Percentiles rank a stretch among this genome's conserved stretches.
These are phyloP conservation scores for Diplotaxis tenuifolia DNA, from an alignment of 345 rosid genomes.

Conservation along the genomic window DNA sequence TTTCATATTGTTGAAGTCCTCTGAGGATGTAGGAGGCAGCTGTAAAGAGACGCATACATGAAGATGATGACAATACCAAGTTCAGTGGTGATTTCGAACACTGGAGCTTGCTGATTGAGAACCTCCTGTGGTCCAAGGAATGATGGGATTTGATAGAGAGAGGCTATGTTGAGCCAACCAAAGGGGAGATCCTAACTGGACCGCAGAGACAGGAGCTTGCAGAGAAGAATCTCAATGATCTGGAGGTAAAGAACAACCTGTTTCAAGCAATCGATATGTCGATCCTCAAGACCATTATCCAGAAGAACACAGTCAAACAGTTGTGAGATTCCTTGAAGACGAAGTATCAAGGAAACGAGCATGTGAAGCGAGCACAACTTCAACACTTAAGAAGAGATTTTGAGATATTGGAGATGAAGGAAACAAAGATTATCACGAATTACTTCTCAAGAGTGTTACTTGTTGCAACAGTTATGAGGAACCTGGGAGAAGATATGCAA, in stretches of 20 bases:
- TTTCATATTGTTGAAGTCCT: too few species aligned
- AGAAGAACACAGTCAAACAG: background rate
- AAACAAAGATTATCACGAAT: background rate
- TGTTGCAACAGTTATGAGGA: background rate
- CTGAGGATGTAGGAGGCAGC: too few species aligned
- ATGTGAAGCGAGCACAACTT: background rate
- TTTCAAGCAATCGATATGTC: background rate
- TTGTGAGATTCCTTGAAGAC: background rate
- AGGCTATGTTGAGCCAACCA: background rate
- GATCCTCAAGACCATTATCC: background rate
- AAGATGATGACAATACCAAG: background rate
- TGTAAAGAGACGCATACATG: too few species aligned
- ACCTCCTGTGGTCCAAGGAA: background rate
- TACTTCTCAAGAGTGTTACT: background rate
- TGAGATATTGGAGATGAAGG: background rate
- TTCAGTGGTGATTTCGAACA: background rate
- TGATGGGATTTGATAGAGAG: background rate
- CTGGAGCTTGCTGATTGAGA: background rate
- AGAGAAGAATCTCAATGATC: background rate
- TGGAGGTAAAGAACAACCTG: background rate
- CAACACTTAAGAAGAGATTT: too few species aligned
- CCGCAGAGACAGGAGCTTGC: background rate
- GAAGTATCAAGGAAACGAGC: too few species aligned
- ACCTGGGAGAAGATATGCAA: background rate
- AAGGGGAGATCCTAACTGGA: background rate